Evolutionary conservation across 495 filamentous ascomycete genomes (phyloP), one percentile per base, ranked within the genome.

Genomic region (Neurospora discreta): DNA sequence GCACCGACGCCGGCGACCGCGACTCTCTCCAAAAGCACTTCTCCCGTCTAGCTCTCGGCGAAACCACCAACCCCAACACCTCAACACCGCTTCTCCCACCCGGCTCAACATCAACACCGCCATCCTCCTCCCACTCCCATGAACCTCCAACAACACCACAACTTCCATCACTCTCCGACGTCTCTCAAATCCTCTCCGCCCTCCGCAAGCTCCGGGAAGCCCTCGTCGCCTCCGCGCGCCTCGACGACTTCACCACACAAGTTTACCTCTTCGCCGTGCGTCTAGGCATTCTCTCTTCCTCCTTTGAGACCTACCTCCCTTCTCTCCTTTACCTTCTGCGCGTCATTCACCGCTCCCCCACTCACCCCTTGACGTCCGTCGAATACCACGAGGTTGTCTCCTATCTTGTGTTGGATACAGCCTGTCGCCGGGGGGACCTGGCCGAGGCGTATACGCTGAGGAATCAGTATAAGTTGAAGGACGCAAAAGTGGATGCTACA

Each of bases 181-280:
- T 65, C 52, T 79, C 80, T 7, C 80, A 81, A 26, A 80, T 88
- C 44, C 78, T 90, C 71, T 86, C 89, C 73, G 91, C 94, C 41
- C 92, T 98, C 80, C 90, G 95, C 71, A 98, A 97, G 80, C 87
- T 99, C 44, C 89, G 95, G 58, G 95, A 99, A 83, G 93, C 89
- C 58, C 88, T 98, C 69, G 88, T 95, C 0, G 90, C 93, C 41
- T 89, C 89, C 23, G 82, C 86, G 42, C 90, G 93, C 39, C 77
- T 80, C 67, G 92, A 94, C 71, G 82, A 84, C 68, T 93, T 93
- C 79, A 87, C 90, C 18, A 84, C 89, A 42, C 88, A 90, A 70
- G 90, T 89, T 38, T 89, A 92, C 76, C 83, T 90, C 69, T 96
- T 97, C 85, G 91, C 91, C 78, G 91, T 95, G 75, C 91, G 93